Conservation (phyloP, 768 basidiomycete genomes). For the Tylopilus intermedius region DNA sequence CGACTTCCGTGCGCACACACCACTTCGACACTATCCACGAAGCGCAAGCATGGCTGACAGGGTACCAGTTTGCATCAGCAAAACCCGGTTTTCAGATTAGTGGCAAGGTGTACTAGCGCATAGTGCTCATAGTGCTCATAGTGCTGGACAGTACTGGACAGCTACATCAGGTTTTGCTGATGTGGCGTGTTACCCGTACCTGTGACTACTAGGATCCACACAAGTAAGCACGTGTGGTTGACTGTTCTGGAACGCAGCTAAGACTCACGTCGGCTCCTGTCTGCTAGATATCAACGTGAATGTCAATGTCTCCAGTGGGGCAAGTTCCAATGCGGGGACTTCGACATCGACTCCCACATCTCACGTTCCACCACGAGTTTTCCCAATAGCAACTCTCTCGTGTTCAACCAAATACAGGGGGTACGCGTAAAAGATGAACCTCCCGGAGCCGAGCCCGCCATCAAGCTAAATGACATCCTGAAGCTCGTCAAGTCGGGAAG, state of each 20-base stretch:
- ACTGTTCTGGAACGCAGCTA: background rate
- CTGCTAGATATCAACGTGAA: constrained; percentile 19
- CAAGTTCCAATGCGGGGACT: background rate
- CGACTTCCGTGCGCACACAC: constrained; percentile 16
- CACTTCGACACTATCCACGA: constrained; percentile 28
- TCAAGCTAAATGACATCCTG: constrained; percentile 32
- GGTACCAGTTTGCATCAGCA: constrained; percentile 14
- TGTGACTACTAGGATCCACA: constrained; percentile 8
- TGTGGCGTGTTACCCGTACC: background rate
- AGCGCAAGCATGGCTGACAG: constrained; percentile 22
- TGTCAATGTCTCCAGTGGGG: constrained; percentile 11
- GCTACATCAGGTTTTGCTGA: no score
- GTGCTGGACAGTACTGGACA: no score
- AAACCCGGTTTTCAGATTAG: no score
- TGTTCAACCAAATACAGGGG: background rate
- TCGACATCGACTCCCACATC: constrained; percentile 12
- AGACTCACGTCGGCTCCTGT: background rate
- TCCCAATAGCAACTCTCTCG: background rate
- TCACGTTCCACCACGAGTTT: background rate
- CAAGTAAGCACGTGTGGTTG: constrained; percentile 14
- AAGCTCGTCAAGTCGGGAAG: constrained; percentile 45
- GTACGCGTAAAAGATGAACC: background rate
- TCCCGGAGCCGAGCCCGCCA: constrained; percentile 3
- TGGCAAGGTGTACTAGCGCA: no score
- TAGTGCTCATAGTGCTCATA: no score